Evolutionary conservation across 2,329 filamentous ascomycete genomes (phyloP).

Genomic region (Fusarium domesticum): DNA sequence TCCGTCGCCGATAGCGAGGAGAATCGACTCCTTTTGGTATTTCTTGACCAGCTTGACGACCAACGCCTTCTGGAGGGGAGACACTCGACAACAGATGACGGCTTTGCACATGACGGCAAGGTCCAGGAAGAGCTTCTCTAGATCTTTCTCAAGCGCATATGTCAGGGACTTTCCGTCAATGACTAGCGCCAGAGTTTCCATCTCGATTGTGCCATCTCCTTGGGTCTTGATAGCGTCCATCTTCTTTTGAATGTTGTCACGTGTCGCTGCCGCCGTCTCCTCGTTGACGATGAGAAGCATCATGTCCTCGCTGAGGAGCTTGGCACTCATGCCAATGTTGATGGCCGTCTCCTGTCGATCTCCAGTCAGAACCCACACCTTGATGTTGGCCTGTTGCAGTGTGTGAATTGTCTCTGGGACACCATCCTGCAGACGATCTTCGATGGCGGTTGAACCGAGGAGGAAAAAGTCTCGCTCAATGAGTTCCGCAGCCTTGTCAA

Average conservation of each 20-base stretch:
- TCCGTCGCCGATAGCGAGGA: constrained; percentile 93
- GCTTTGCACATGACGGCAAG: constrained; percentile 95
- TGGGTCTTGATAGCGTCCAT: constrained; percentile 85
- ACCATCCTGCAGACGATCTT: constrained; percentile 94
- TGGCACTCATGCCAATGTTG: constrained; percentile 99
- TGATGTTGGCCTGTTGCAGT: constrained; percentile 93
- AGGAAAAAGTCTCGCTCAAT: constrained; percentile 91
- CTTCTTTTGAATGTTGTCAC: constrained; percentile 91
- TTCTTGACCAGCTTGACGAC: constrained; percentile 98
- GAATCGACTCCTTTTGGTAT: constrained; percentile 80
- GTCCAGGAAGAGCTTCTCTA: constrained; percentile 91
- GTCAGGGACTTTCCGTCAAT: constrained; percentile 97
- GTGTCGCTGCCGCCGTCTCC: constrained; percentile 72
- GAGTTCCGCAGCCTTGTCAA: constrained; percentile 95
- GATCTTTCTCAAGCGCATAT: constrained; percentile 85
- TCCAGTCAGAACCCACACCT: constrained; percentile 96
- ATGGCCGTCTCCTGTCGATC: constrained; percentile 98
- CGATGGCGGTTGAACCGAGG: constrained; percentile 92
- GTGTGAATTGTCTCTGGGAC: constrained; percentile 98
- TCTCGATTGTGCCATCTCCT: constrained; percentile 69
- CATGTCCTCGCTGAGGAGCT: constrained; percentile 98
- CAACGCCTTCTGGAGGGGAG: constrained; percentile 91
- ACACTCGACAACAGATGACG: constrained; percentile 97
- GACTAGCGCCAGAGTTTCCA: constrained; percentile 83
- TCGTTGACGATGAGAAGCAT: constrained; percentile 96